Evolutionary conservation across 495 filamentous ascomycete species (phyloP).

Genomic region (Sabuloglossum arenarium): DNA sequence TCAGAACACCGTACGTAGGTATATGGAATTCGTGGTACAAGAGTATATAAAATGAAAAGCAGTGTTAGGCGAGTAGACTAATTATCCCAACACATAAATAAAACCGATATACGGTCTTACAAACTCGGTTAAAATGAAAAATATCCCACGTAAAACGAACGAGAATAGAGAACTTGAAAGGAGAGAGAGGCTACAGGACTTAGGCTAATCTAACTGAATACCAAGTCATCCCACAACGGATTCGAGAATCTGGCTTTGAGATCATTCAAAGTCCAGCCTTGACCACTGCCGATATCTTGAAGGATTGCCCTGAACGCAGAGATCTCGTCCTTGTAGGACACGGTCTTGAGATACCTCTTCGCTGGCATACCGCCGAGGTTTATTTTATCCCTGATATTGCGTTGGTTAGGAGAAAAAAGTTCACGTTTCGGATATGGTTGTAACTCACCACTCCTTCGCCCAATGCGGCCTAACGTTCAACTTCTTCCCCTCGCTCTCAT

Average conservation of each 20-base stretch:
- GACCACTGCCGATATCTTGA: conserved; percentile 21
- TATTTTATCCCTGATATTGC: background rate
- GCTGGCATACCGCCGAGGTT: background rate
- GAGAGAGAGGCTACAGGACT: too few species aligned
- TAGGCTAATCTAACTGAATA: too few species aligned
- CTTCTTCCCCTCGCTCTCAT: conserved; percentile 15
- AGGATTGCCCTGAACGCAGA: conserved; percentile 20
- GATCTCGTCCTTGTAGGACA: conserved; percentile 18
- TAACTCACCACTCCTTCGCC: conserved; percentile 33
- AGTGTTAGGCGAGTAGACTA: too few species aligned
- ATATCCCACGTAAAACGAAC: too few species aligned
- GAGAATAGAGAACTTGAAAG: too few species aligned
- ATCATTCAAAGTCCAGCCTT: conserved; percentile 27
- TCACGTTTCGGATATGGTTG: conserved; percentile 19
- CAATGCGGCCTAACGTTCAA: conserved; percentile 28
- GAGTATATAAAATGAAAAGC: too few species aligned
- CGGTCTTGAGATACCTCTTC: background rate
- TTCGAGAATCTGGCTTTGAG: conserved; percentile 22
- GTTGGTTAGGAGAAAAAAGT: background rate
- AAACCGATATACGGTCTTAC: too few species aligned
- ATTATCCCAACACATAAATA: too few species aligned
- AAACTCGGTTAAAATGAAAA: too few species aligned
- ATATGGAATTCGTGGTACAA: too few species aligned
- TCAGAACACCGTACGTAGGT: too few species aligned
- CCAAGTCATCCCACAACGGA: conserved; percentile 20